Conservation (phyloP, 2,329 filamentous ascomycete species). For the Penicillium sp. region DNA sequence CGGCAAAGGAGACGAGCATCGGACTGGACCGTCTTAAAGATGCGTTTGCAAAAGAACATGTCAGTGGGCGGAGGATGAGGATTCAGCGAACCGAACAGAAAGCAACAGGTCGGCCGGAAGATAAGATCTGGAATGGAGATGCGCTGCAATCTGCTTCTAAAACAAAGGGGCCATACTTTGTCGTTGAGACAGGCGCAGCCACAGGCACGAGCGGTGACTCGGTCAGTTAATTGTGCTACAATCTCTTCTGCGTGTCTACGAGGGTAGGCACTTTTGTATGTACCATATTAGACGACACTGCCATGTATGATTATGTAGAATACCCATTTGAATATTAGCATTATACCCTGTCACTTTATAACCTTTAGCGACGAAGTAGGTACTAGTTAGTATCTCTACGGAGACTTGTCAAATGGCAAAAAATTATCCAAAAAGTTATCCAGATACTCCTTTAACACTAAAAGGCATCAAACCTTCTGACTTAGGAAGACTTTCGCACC, state of each 20-base stretch:
- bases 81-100: slow-evolving; percentile 48
- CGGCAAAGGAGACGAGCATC: slow-evolving; percentile 44
- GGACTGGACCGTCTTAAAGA: slow-evolving; percentile 42
- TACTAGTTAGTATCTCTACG: no score
- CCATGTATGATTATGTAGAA: background rate
- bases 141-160: slow-evolving; percentile 68
- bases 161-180: slow-evolving; percentile 74
- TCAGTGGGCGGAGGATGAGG: slow-evolving; percentile 48
- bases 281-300: no score
- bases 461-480: no score
- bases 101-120: slow-evolving; percentile 42
- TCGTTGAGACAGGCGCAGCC: slow-evolving; percentile 61
- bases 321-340: background rate
- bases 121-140: slow-evolving; percentile 69
- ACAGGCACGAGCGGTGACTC: background rate
- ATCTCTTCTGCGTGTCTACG: background rate
- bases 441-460: no score
- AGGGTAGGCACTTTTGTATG: background rate
- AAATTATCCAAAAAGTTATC: no score
- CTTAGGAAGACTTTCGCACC: no score
- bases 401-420: no score
- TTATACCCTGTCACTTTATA: no score
- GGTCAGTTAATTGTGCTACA: background rate
- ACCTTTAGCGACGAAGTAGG: no score
- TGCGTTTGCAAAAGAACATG: slow-evolving; percentile 45